phyloP scores from a whole-genome alignment of 257 asterid species.

The Solanum chilense region DNA sequence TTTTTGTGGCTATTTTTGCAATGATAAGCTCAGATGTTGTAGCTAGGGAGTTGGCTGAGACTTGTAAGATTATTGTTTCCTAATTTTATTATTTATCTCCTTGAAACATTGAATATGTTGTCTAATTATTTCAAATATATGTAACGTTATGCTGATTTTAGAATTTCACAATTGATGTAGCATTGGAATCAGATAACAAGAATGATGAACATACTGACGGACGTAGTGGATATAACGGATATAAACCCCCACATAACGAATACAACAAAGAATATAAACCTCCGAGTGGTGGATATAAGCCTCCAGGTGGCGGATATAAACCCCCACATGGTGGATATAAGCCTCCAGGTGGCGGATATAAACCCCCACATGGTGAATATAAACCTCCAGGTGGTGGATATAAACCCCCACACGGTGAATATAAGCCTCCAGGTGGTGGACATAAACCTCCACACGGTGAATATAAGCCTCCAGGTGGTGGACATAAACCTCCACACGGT shows the following conservation, averaged over 20 bases:
- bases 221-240: background rate
- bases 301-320: fast-evolving
- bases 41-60: background rate
- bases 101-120: background rate
- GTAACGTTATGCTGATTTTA: background rate
- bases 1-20: background rate
- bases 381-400: fast-evolving
- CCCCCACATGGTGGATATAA: fast-evolving
- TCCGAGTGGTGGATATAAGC: background rate
- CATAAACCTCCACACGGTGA: too few relatives aligned
- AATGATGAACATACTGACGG: background rate
- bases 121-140: background rate
- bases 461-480: too few relatives aligned
- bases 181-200: background rate
- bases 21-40: background rate
- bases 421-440: too few relatives aligned
- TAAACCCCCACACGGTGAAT: background rate
- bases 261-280: background rate
- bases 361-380: too few relatives aligned
- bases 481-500: too few relatives aligned
- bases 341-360: background rate
- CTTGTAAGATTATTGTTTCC: background rate
- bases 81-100: background rate
- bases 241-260: background rate
- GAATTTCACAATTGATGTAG: background rate